phyloP scores from a whole-genome alignment of 176 grass and related monocot genomes.

The Zoysia japonica region DNA sequence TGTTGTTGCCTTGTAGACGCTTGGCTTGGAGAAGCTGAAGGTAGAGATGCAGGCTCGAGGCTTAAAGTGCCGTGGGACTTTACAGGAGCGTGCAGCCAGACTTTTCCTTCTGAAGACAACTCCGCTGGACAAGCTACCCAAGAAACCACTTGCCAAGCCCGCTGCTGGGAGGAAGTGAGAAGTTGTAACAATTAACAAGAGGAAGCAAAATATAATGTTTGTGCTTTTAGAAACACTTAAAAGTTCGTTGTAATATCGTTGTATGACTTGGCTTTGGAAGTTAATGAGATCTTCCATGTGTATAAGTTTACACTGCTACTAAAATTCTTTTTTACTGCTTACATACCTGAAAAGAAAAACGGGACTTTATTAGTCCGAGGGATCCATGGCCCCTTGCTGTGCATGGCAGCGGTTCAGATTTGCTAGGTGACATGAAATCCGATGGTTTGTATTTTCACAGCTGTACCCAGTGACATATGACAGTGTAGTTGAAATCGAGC shows the following conservation, averaged over 20 bases:
- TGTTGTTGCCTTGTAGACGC: conserved; percentile 42
- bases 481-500: too few species aligned
- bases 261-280: conserved; percentile 27
- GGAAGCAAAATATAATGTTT: conserved; percentile 18
- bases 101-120: conserved; percentile 96
- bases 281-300: conserved; percentile 24
- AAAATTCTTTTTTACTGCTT: too few species aligned
- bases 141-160: conserved; percentile 78
- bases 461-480: too few species aligned
- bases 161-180: conserved; percentile 34
- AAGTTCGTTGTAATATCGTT: conserved; percentile 31
- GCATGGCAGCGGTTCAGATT: too few species aligned
- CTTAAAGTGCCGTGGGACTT: conserved; percentile 87
- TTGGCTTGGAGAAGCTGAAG: conserved; percentile 88
- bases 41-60: conserved; percentile 60
- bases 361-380: not conserved
- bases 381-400: not conserved
- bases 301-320: conserved; percentile 8
- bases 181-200: conserved; percentile 7
- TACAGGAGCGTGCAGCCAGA: conserved; percentile 79
- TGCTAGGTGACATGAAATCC: too few species aligned
- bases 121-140: conserved; percentile 79
- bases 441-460: too few species aligned
- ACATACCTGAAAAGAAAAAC: not conserved
- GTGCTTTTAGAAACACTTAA: conserved; percentile 7